These are phyloP conservation scores for Pseudoperonospora humuli DNA, from an alignment of 352 stramenopile genomes.

Conservation along the genomic window DNA sequence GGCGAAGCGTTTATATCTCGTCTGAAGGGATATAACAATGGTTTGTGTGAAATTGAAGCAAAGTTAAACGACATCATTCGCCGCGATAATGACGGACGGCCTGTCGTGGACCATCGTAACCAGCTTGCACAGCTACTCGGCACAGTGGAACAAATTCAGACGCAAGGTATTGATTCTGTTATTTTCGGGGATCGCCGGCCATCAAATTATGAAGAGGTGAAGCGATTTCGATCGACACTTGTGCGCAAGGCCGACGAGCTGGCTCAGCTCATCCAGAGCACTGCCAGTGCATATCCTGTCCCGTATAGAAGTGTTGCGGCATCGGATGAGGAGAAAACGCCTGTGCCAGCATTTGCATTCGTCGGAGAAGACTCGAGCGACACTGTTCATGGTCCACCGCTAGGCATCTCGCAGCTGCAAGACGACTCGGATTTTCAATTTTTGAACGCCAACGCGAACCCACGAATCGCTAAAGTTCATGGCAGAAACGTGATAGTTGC, in stretches of 20 bases:
- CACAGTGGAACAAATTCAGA: constrained; percentile 71
- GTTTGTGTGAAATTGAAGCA: constrained; percentile 38
- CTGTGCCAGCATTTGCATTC: constrained; percentile 48
- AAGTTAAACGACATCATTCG: constrained; percentile 46
- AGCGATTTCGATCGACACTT: constrained; percentile 57
- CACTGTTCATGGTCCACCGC: constrained; percentile 22
- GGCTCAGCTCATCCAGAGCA: constrained; percentile 56
- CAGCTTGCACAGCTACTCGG: constrained; percentile 66
- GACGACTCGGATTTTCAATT: constrained; percentile 37
- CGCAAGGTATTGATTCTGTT: constrained; percentile 70
- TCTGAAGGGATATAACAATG: constrained; percentile 38
- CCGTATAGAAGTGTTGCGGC: constrained; percentile 7
- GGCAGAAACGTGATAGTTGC: constrained; percentile 14
- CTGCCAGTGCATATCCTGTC: constrained; percentile 13
- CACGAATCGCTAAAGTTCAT: constrained; percentile 12
- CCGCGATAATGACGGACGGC: constrained; percentile 35
- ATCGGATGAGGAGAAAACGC: constrained; percentile 26
- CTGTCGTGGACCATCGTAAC: constrained; percentile 43
- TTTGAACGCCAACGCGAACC: constrained; percentile 28
- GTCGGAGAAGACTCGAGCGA: constrained; percentile 25
- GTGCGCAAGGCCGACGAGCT: constrained; percentile 56
- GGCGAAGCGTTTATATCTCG: constrained; percentile 35
- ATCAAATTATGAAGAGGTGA: constrained; percentile 62
- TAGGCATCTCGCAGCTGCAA: constrained; percentile 30
- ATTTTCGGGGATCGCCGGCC: constrained; percentile 62